A percentile compares a stretch with the other conserved stretches of the same genome.
These are phyloP conservation scores for Eucalyptus marginata DNA, from an alignment of 345 rosid genomes.

Conservation along the genomic window DNA sequence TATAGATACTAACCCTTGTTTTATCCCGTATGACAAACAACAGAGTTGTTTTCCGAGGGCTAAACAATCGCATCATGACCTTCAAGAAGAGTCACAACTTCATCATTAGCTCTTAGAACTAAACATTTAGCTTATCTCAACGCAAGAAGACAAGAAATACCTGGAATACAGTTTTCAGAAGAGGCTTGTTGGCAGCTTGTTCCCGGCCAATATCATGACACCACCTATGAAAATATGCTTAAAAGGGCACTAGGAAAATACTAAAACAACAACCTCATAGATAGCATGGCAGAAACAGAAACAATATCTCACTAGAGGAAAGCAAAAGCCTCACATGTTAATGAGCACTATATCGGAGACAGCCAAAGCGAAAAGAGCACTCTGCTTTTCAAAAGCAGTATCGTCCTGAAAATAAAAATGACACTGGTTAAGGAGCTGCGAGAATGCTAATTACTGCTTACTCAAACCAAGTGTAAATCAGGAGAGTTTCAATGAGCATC, in stretches of 20 bases:
- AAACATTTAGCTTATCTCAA: neutral
- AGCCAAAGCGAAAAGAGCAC: constrained; percentile 98
- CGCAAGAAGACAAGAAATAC: constrained; percentile 14
- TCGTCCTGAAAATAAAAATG: constrained; percentile 53
- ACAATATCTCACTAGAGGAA: neutral
- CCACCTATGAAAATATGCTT: constrained; percentile 57
- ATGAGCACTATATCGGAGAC: constrained; percentile 97
- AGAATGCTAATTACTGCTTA: neutral
- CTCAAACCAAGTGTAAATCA: neutral
- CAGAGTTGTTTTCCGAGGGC: constrained; percentile 97
- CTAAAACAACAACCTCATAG: neutral
- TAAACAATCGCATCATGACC: constrained; percentile 99
- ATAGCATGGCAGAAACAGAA: neutral
- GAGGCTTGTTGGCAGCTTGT: constrained; percentile 99
- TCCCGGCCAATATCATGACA: constrained; percentile 99
- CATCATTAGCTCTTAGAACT: neutral
- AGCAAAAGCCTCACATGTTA: constrained; percentile 65
- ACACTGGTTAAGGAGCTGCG: neutral
- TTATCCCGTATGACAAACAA: constrained; percentile 99
- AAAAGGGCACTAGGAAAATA: neutral
- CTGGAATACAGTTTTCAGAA: constrained; percentile 97
- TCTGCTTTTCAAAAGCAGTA: constrained; percentile 98
- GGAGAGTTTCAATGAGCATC: neutral
- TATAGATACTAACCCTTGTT: constrained; percentile 51
- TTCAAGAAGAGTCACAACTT: constrained; percentile 17